A percentile compares a stretch with the other conserved stretches of the same genome.
These are phyloP conservation scores for Talaromyces ruber DNA, from an alignment of 495 filamentous ascomycete genomes.

Conservation along the genomic window DNA sequence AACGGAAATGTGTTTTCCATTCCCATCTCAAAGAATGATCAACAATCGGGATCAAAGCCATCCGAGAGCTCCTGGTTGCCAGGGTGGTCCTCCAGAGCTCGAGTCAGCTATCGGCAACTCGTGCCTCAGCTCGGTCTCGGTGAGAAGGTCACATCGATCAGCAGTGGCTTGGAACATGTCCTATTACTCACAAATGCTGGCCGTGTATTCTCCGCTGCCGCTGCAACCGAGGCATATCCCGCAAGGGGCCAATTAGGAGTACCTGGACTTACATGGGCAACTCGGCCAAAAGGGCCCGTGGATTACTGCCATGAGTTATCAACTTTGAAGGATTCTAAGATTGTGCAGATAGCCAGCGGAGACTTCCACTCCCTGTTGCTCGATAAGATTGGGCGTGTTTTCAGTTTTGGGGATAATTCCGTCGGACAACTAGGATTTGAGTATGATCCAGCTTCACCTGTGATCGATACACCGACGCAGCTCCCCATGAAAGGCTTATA, in stretches of 20 bases:
- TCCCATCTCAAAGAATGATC: conserved; percentile 65
- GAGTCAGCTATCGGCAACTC: conserved; percentile 62
- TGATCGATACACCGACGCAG: conserved; percentile 58
- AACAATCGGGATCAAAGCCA: conserved; percentile 51
- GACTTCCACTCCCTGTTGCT: conserved; percentile 79
- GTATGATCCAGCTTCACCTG: conserved; percentile 47
- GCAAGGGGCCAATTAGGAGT: conserved; percentile 80
- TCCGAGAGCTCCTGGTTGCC: conserved; percentile 65
- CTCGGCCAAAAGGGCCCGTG: conserved; percentile 66
- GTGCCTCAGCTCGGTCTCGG: conserved; percentile 60
- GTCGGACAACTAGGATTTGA: conserved; percentile 79
- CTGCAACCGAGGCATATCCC: conserved; percentile 70
- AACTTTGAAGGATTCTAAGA: conserved; percentile 52
- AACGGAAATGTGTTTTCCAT: conserved; percentile 81
- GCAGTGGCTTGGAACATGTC: conserved; percentile 74
- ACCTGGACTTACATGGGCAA: conserved; percentile 69
- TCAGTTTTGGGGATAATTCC: conserved; percentile 85
- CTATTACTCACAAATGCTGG: conserved; percentile 79
- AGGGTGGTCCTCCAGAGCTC: conserved; percentile 52
- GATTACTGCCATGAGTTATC: conserved; percentile 72
- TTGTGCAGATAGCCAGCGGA: conserved; percentile 68
- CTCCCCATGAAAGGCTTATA: conserved; percentile 67
- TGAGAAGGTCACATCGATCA: conserved; percentile 67
- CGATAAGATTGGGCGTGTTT: conserved; percentile 67
- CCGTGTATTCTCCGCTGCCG: conserved; percentile 76